Evolutionary conservation across 164 flowering plant genomes (phyloP).

Genomic region (Vitis labrusca): DNA sequence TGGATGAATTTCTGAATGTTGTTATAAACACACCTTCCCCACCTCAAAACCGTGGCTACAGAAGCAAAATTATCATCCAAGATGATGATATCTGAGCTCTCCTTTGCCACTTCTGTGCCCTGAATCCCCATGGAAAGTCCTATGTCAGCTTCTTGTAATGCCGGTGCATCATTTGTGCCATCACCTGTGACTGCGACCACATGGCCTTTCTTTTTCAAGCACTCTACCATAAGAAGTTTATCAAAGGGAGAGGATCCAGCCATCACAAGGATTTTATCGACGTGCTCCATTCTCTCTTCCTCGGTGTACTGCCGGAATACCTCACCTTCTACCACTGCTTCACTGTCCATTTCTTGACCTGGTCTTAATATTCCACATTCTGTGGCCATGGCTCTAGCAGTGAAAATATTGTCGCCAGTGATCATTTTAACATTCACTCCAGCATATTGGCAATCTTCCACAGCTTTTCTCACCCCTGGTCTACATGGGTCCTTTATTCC

Average conservation of each 20-base stretch:
- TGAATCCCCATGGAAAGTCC: slow-evolving; percentile 70
- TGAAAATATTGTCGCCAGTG: slow-evolving; percentile 64
- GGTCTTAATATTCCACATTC: slow-evolving; percentile 61
- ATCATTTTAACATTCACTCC: slow-evolving; percentile 62
- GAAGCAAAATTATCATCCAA: slow-evolving; percentile 63
- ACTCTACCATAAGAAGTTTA: slow-evolving; percentile 65
- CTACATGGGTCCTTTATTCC: slow-evolving; percentile 68
- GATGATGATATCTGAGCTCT: slow-evolving; percentile 66
- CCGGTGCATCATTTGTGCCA: slow-evolving; percentile 64
- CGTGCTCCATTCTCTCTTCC: slow-evolving; percentile 41
- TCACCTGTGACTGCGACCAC: slow-evolving; percentile 77
- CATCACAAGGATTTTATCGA: slow-evolving; percentile 57
- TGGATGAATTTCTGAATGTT: slow-evolving; percentile 78
- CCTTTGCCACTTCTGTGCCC: slow-evolving; percentile 71
- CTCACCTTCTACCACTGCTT: slow-evolving; percentile 47
- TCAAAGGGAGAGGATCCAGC: slow-evolving; percentile 72
- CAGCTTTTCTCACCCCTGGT: slow-evolving; percentile 52
- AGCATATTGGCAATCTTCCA: slow-evolving; percentile 46
- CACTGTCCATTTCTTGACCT: slow-evolving; percentile 15
- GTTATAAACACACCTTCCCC: slow-evolving; percentile 66
- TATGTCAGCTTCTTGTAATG: slow-evolving; percentile 54
- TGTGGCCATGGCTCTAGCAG: slow-evolving; percentile 60
- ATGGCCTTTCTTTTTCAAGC: slow-evolving; percentile 57
- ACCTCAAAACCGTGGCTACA: slow-evolving; percentile 45
- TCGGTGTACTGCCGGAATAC: slow-evolving; percentile 44